Evolutionary conservation across 2,329 filamentous ascomycete species (phyloP).

Genomic region (Pseudogymnoascus sp.): DNA sequence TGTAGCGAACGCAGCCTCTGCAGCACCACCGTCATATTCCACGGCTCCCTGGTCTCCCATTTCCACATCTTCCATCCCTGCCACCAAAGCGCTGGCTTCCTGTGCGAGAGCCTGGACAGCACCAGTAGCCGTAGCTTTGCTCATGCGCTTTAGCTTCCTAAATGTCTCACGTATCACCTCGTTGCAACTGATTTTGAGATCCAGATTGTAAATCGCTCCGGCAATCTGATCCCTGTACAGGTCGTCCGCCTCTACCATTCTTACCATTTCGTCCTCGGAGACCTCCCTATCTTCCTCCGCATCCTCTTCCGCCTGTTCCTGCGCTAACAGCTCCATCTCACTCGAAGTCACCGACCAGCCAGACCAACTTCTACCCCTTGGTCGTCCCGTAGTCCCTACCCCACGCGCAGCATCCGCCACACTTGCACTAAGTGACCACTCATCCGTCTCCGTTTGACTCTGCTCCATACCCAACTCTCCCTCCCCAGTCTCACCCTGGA

Average conservation of each 20-base stretch:
- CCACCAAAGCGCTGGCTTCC: not conserved
- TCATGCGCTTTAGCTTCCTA: not conserved
- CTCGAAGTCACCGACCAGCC: not conserved
- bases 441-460: not conserved
- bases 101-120: too few species aligned
- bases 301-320: not conserved
- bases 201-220: not conserved
- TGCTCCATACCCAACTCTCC: too few species aligned
- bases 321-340: not conserved
- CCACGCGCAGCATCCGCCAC: not conserved
- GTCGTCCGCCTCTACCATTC: too few species aligned
- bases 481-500: too few species aligned
- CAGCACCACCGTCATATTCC: not conserved
- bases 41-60: not conserved
- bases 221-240: too few species aligned
- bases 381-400: too few species aligned
- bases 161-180: not conserved
- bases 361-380: too few species aligned
- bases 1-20: not conserved
- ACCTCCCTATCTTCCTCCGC: too few species aligned
- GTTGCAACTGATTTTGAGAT: not conserved
- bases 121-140: too few species aligned
- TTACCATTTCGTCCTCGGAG: too few species aligned
- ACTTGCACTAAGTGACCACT: not conserved
- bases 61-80: not conserved